Base-by-base conservation (phyloP, 2,329 filamentous ascomycete genomes). In the Pseudogymnoascus sp. region DNA sequence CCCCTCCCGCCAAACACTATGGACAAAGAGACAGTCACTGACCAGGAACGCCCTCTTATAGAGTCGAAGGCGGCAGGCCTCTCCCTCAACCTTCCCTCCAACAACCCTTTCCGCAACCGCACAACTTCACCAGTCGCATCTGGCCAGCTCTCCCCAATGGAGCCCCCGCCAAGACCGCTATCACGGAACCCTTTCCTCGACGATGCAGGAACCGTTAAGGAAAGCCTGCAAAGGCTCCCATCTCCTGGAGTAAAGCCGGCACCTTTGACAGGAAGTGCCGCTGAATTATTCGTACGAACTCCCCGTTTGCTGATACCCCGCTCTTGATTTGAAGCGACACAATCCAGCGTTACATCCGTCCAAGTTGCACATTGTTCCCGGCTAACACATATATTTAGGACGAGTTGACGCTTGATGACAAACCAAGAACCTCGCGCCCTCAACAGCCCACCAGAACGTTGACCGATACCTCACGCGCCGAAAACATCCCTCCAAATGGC, bases 91-190 rank as follows among this genome's bases (percentile, higher is more conserved):
- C 83, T 92, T 64, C 76, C 78, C 72, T 87, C 87, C 75, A 92
- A 92, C 82, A 93, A 93, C 74, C 89, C 89, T 66, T 93, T 84
- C 73, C 87, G 89, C 78, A 90, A 90, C 75, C 85, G 88, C 72
- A 85, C 87, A 67, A 79, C 81, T 38, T 90, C 88, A 67, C 87
- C 84, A 60, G 74, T 77, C 72, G 73, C 72, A 70, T 78, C 71
- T 71, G 72, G 69, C 75, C 78, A 77, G 69, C 76, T 75, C 66
- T 87, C 83, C 67, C 86, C 82, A 66, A 85, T 86, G 72, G 84
- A 85, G 67, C 77, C 79, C 69, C 77, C 79, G 69, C 73, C 70
- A 69, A 82, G 87, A 71, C 87, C 87, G 63, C 76, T 85, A 64
- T 91, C 89, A 69, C 84, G 85, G 74, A 93, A 93, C 70, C 89